Evolutionary conservation across 768 basidiomycete species (phyloP).

Genomic region (Megacollybia marginata): DNA sequence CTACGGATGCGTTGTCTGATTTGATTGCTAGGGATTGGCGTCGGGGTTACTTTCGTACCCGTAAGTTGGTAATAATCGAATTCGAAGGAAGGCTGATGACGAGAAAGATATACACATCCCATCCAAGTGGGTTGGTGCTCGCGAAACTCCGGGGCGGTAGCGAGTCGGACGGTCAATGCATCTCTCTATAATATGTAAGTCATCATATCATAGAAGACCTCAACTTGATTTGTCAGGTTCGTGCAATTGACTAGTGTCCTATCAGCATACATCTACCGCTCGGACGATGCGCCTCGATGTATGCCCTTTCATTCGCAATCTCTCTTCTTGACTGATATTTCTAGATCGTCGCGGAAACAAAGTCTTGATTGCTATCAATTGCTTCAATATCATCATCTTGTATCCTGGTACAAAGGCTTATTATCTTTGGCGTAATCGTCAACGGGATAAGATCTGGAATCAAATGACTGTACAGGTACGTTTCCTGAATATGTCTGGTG

Average conservation of each 20-base stretch:
- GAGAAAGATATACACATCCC: slow-evolving; percentile 36
- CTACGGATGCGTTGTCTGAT: background rate
- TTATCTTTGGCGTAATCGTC: slow-evolving; percentile 51
- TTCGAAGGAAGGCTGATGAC: slow-evolving; percentile 10
- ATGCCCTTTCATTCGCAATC: slow-evolving; percentile 8
- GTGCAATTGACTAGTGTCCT: slow-evolving; percentile 37
- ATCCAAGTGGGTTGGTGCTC: slow-evolving; percentile 53
- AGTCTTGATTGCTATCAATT: slow-evolving; percentile 43
- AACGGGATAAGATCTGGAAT: slow-evolving; percentile 49
- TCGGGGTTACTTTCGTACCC: slow-evolving; percentile 40
- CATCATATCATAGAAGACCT: slow-evolving; percentile 4
- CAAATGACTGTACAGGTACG: slow-evolving; percentile 42
- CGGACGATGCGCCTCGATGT: slow-evolving; percentile 53
- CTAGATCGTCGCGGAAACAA: slow-evolving; percentile 53
- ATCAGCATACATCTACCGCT: slow-evolving; percentile 49
- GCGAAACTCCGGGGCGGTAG: slow-evolving; percentile 51
- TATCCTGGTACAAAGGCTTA: slow-evolving; percentile 50
- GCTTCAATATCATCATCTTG: slow-evolving; percentile 41
- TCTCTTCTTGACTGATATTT: background rate
- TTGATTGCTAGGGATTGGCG: slow-evolving; percentile 26
- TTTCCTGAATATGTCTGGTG: background rate
- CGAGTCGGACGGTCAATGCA: slow-evolving; percentile 51
- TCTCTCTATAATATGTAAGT: slow-evolving; percentile 54
- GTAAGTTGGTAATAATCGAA: slow-evolving; percentile 18
- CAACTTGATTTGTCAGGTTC: slow-evolving; percentile 14